Conservation (phyloP, 2,329 filamentous ascomycete genomes). For the Eurotiales sp. region DNA sequence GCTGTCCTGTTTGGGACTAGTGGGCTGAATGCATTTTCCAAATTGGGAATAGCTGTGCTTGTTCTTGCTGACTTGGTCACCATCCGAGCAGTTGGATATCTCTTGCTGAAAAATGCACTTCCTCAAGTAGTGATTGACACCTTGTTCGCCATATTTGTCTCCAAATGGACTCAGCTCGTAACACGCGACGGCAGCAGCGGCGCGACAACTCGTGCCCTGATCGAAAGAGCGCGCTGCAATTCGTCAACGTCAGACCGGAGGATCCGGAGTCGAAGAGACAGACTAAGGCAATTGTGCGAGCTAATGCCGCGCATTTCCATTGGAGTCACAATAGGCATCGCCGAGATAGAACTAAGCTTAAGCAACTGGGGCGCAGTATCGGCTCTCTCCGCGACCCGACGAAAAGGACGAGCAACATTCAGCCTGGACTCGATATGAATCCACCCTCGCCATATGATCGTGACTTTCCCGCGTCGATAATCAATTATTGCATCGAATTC, state of each 20-base stretch:
- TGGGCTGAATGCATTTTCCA: neutral
- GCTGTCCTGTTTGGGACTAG: neutral
- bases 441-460: neutral
- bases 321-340: constrained; percentile 2
- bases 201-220: neutral
- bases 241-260: constrained; percentile 1
- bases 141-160: neutral
- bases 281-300: neutral
- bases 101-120: neutral
- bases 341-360: neutral
- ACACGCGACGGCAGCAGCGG: neutral
- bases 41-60: neutral
- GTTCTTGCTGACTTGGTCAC: neutral
- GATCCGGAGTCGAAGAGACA: neutral
- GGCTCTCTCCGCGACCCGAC: neutral
- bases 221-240: neutral
- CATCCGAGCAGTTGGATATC: neutral
- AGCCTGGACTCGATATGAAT: neutral
- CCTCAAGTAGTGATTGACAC: neutral
- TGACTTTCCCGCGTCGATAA: neutral
- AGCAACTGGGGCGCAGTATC: neutral
- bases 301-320: constrained; percentile 1
- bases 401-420: neutral
- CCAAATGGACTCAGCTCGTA: neutral
- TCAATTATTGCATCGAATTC: constrained; percentile 7